Evolutionary conservation across 306 rosid genomes (phyloP), one percentile per base, ranked within the genome.

Genomic region (Rosa chinensis): DNA sequence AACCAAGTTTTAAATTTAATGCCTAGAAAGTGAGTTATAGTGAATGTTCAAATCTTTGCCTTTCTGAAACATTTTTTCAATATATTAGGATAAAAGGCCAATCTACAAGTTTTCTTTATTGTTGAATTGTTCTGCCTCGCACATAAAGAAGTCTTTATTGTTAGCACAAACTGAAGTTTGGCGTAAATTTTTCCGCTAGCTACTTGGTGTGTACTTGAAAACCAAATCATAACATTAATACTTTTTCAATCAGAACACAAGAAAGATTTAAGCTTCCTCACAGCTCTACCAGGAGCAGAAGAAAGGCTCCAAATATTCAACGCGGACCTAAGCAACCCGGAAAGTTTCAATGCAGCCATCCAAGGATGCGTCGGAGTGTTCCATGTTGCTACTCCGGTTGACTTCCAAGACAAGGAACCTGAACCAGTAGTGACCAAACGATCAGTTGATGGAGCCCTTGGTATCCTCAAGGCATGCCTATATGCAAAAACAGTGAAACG

Each of bases 321-420:
- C 0, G 92, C 89, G 1, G 85, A 84, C 53, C 87, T 90, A 1
- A 56, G 73, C 39, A 28, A 81, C 14, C 82, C 78, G 0, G 84
- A 81, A 8, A 90, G 92, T 61, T 90, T 88, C 50, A 8, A 42
- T 3, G 28, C 61, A 9, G 88, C 89, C 76, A 77, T 86, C 13
- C 69, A 78, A 77, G 90, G 92, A 3, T 88, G 94, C 61, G 21
- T 79, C 0, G 92, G 90, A 67, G 87, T 90, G 4, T 90, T 88
- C 70, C 94, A 88, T 53, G 85, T 88, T 0, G 94, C 91, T 21
- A 81, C 80, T 40, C 88, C 90, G 0, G 39, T 86, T 69, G 92
- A 88, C 71, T 25, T 74, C 10, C 21, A 78, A 23, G 67, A 20
- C 73, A 84, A 9, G 5, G 97, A 93, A 59, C 77, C 82, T 0